Evolutionary conservation across 805 yeast genomes (phyloP), one percentile per base, ranked within the genome.

Genomic region (Saturnispora ahearnii): DNA sequence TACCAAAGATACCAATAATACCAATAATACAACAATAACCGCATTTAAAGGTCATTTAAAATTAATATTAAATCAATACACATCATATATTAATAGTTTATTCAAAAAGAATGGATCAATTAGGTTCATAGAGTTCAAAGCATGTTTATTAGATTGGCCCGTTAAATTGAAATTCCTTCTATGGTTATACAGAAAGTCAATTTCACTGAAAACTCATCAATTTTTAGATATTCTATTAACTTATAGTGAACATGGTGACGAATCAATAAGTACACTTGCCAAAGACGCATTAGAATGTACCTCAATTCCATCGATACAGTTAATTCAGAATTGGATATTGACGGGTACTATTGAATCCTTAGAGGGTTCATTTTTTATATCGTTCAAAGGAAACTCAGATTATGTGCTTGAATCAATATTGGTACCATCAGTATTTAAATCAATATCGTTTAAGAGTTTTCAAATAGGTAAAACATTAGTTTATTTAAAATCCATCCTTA

Each of bases 401-500:
- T 33, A 24, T 26, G n/a, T 52, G 44, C 37, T 24, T 46, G 3
- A 58, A 61, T 0, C 62, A 61, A n/a, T 30, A 0, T 70, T 66
- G 40, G 67, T 73, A 4, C 86, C 87, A 0, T 47, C 53, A 7
- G 77, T 78, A 54, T 61, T 79, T 32, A 55, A 73, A 2, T 55
- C 55, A 5, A 61, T 63, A 12, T 58, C 72, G 2, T 73, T 80
- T 24, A 70, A 73, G 51, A 73, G 82, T 5, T 79, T 70, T 55
- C 80, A 82, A 46, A 79, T 84, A 18, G 99, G 99, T 0, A 81
- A 83, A 53, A 76, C 86, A 6, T 67, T 82, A 5, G 72, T 78
- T 9, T 90, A 42, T 30, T 28, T 48, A 8, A 47, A 41, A 41
- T n/a, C 22, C 12, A 30, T 47, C 5, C 11, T 47, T 8, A 47